phyloP scores from a whole-genome alignment of 1,284 basidiomycete species.

The Serendipita sp. region DNA sequence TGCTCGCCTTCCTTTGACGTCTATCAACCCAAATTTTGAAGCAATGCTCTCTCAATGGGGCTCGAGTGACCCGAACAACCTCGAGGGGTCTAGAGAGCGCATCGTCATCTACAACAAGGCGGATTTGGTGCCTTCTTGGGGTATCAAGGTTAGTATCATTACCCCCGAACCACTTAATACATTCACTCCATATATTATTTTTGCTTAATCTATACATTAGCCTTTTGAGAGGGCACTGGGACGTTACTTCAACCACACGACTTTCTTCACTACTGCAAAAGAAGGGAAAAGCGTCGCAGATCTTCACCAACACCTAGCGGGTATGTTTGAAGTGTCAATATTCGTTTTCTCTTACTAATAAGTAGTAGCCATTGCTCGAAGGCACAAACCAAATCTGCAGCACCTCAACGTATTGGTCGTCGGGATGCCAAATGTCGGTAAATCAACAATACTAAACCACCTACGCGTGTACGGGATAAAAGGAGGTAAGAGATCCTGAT shows the following conservation, averaged over 20 bases:
- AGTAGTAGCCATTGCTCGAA: slow-evolving; percentile 49
- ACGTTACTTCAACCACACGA: slow-evolving; percentile 26
- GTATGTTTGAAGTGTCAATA: slow-evolving; percentile 11
- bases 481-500: slow-evolving; percentile 44
- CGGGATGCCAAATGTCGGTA: slow-evolving; percentile 98
- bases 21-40: slow-evolving; percentile 84
- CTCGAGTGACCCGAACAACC: slow-evolving; percentile 40
- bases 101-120: slow-evolving; percentile 89
- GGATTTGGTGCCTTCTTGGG: slow-evolving; percentile 77
- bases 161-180: background rate
- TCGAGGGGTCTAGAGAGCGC: slow-evolving; percentile 41
- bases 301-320: slow-evolving; percentile 18
- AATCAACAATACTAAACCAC: slow-evolving; percentile 86
- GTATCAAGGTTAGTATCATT: slow-evolving; percentile 52
- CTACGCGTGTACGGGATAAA: slow-evolving; percentile 79
- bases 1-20: slow-evolving; percentile 82
- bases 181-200: background rate
- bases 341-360: background rate
- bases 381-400: slow-evolving; percentile 42
- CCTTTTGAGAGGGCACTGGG: slow-evolving; percentile 28
- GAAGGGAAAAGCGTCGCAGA: slow-evolving; percentile 27
- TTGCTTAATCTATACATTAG: slow-evolving; percentile 14
- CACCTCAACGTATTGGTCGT: slow-evolving; percentile 81
- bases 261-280: slow-evolving; percentile 34
- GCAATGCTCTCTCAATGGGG: slow-evolving; percentile 42